Conservation (phyloP, 306 rosid species). For the Rosa persica region DNA sequence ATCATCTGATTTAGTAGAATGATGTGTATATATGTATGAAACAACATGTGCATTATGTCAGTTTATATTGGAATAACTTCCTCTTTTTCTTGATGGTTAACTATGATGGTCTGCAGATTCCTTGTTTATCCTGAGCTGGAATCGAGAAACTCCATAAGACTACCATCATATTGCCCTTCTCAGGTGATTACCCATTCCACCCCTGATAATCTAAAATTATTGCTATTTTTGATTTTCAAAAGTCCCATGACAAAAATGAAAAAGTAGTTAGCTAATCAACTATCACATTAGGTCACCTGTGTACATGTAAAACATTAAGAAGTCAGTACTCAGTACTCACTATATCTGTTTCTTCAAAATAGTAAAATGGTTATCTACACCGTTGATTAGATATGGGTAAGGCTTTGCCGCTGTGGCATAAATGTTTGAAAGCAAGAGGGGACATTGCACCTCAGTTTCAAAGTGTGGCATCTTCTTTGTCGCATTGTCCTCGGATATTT, state of each 20-base stretch:
- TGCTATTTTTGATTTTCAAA: background rate
- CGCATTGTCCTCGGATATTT: background rate
- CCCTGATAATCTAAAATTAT: slow-evolving; percentile 17
- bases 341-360: background rate
- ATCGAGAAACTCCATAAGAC: slow-evolving; percentile 73
- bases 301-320: slow-evolving; percentile 17
- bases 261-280: slow-evolving; percentile 1
- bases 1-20: background rate
- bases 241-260: background rate
- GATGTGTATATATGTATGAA: background rate
- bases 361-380: background rate
- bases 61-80: background rate
- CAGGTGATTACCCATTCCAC: slow-evolving; percentile 41
- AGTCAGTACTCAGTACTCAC: background rate
- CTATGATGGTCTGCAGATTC: slow-evolving; percentile 56
- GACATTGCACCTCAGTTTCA: background rate
- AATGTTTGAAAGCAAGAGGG: background rate
- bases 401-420: background rate
- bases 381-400: background rate
- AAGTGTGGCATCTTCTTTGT: background rate
- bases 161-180: slow-evolving; percentile 76
- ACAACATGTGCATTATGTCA: background rate
- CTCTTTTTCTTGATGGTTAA: background rate
- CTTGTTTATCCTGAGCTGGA: slow-evolving; percentile 85
- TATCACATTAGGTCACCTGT: slow-evolving; percentile 1